Evolutionary conservation across 164 flowering plant species (phyloP).

Genomic region (Stephania japonica): DNA sequence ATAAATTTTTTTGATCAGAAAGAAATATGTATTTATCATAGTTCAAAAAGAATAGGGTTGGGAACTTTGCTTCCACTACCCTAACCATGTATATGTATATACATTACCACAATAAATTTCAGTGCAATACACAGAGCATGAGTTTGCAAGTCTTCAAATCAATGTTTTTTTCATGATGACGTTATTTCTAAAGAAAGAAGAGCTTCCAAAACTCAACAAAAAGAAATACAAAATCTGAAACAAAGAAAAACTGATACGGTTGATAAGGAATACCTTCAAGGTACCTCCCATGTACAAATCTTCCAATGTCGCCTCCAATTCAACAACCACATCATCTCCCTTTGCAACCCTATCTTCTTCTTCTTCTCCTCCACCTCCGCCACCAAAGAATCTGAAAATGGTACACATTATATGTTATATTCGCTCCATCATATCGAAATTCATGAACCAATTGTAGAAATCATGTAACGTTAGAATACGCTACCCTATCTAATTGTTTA

Average conservation of each 20-base stretch:
- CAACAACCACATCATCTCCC: conserved; percentile 97
- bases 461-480: not conserved
- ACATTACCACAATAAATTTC: not conserved
- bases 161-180: not conserved
- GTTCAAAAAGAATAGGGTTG: too few species aligned
- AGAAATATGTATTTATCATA: too few species aligned
- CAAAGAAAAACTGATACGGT: not conserved
- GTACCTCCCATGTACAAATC: conserved; percentile 98
- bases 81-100: too few species aligned
- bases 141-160: not conserved
- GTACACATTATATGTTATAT: not conserved
- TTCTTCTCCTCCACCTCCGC: conserved; percentile 65
- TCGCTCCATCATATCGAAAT: not conserved
- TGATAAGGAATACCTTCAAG: conserved; percentile 49
- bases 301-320: conserved; percentile 83
- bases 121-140: not conserved
- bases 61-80: too few species aligned
- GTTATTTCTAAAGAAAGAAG: not conserved
- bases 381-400: conserved; percentile 72
- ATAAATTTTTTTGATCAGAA: too few species aligned
- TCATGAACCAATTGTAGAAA: not conserved
- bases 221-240: not conserved
- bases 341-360: conserved; percentile 85
- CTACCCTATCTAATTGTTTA: too few species aligned
- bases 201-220: not conserved